A percentile compares a stretch with the other conserved stretches of the same genome.
Evolutionary conservation across 2,329 filamentous ascomycete species (phyloP).

Genomic region (Cladophialophora bantiana): DNA sequence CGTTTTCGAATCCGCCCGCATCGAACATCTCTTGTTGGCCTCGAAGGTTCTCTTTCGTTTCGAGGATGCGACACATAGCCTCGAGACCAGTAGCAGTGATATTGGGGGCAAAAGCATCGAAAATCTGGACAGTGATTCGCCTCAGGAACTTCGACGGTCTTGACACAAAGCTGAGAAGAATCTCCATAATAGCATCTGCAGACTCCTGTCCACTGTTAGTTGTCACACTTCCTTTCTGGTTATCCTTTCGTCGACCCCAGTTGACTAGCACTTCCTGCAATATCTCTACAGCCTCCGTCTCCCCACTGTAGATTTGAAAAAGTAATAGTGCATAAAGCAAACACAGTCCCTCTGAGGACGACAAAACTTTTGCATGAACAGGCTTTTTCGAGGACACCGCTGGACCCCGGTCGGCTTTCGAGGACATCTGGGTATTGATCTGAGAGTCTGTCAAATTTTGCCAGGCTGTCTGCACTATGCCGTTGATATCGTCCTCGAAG

Average conservation of each 20-base stretch:
- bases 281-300: slow-evolving; percentile 82
- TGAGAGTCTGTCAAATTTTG: slow-evolving; percentile 47
- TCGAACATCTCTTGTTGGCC: slow-evolving; percentile 89
- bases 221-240: slow-evolving; percentile 37
- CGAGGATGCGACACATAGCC: slow-evolving; percentile 69
- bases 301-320: slow-evolving; percentile 88
- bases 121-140: slow-evolving; percentile 86
- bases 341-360: slow-evolving; percentile 69
- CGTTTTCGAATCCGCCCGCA: slow-evolving; percentile 67
- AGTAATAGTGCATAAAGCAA: slow-evolving; percentile 84
- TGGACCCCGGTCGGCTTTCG: not conserved
- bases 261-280: slow-evolving; percentile 80
- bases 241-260: slow-evolving; percentile 59
- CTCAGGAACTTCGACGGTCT: slow-evolving; percentile 84
- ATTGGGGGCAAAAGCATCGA: slow-evolving; percentile 78
- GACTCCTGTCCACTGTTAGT: slow-evolving; percentile 43
- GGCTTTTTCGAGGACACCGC: slow-evolving; percentile 44
- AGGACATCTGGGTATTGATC: slow-evolving; percentile 49
- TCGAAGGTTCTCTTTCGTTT: slow-evolving; percentile 78
- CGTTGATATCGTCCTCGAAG: slow-evolving; percentile 32
- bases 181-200: slow-evolving; percentile 81
- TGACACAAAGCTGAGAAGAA: slow-evolving; percentile 87
- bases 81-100: slow-evolving; percentile 77
- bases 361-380: slow-evolving; percentile 46
- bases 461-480: slow-evolving; percentile 49